Evolutionary conservation across 2,329 filamentous ascomycete species (phyloP), one percentile per base, ranked within the genome.

Genomic region (Talaromyces islandicus): DNA sequence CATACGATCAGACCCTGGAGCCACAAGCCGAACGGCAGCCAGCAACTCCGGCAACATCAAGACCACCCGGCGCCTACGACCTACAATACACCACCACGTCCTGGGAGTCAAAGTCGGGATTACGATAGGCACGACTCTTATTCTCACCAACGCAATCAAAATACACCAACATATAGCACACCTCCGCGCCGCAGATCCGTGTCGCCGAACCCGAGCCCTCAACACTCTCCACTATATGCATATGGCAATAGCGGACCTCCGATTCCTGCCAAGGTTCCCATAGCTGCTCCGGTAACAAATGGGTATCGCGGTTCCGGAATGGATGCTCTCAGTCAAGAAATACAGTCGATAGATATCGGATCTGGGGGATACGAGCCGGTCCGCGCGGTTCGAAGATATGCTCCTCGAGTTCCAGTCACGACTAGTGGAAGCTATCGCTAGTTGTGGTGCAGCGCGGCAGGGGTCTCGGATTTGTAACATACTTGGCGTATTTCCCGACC

Each of bases 241-340:
- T 63, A 61, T 25, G 65, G 64, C 10, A 67, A 51, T 58, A 56
- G 67, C 1, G 73, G 71, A 7, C 76, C 77, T 10, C 75, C 76
- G 1, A 73, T 79, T 32, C 77, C 77, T 0, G 70, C 70, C 9
- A 79, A 79, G 62, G 71, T 78, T 1, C 77, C 77, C 1, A 70
- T 79, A 9, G 68, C 65, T 4, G 53, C 60, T 6, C 14, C 68
- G 67, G 29, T 71, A 65, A 27, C 65, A 56, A 59, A 68, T 59
- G 43, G 70, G 69, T 72, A 73, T 43, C 66, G 67, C 6, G 67
- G 70, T 12, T 64, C 67, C 61, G 68, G 58, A 66, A 70, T 74
- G 74, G 78, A 77, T 62, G 81, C 83, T 6, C 70, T 88, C 54
- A 85, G 82, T 56, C 74, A 83, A 35, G 85, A 88, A 70, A 74